Conservation (phyloP, 2,329 filamentous ascomycete species). For the Sporothrix pallida region DNA sequence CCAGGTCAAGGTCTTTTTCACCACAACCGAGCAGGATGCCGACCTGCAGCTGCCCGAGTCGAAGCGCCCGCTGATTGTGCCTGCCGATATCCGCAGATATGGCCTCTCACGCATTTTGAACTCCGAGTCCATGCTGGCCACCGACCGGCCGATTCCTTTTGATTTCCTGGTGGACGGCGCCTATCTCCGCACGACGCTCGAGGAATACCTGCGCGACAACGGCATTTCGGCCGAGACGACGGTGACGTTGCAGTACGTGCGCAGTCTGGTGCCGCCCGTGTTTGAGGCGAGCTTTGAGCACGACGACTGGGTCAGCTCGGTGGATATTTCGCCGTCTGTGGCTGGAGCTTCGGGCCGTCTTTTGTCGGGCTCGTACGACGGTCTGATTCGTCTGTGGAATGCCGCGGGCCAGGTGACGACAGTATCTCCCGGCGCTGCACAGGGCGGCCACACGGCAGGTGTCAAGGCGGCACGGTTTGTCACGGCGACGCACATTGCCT, state of each 20-base stretch:
- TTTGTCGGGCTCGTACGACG: conserved; percentile 93
- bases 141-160: conserved; percentile 74
- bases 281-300: conserved; percentile 94
- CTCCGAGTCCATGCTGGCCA: conserved; percentile 73
- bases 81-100: conserved; percentile 72
- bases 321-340: conserved; percentile 77
- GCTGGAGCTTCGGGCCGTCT: conserved; percentile 70
- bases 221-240: conserved; percentile 89
- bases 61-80: conserved; percentile 67
- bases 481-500: conserved; percentile 77
- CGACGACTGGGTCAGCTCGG: conserved; percentile 92
- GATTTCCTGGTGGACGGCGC: conserved; percentile 96
- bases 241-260: conserved; percentile 88
- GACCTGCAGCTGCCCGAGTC: conserved; percentile 65
- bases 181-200: conserved; percentile 85
- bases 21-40: conserved; percentile 63
- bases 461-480: conserved; percentile 86
- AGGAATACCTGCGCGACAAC: conserved; percentile 85
- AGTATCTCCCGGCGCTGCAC: conserved; percentile 68
- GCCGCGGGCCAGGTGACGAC: conserved; percentile 84
- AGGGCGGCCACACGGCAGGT: conserved; percentile 76
- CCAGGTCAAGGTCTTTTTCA: conserved; percentile 72
- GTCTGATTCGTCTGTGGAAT: conserved; percentile 86
- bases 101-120: conserved; percentile 73
- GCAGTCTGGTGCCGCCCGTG: conserved; percentile 84